These are phyloP conservation scores for Torrubiella hemipterigena DNA, from an alignment of 2,329 filamentous ascomycete species.

Conservation along the genomic window DNA sequence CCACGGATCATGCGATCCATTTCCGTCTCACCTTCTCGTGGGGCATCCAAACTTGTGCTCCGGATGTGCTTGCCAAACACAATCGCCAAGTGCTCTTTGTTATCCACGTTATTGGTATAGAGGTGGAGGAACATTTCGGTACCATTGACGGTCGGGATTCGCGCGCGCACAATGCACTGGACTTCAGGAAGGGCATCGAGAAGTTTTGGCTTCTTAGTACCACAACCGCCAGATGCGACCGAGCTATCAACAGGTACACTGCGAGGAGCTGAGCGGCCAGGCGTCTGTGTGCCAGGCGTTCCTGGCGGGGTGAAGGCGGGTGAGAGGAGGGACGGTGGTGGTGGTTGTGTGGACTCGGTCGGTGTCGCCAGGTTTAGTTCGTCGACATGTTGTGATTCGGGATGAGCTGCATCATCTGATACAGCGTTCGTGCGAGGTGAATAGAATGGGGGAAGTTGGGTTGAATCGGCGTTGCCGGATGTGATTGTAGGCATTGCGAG, in stretches of 20 bases:
- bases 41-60: slow-evolving; percentile 57
- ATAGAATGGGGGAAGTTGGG: slow-evolving; percentile 33
- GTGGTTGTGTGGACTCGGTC: slow-evolving; percentile 12
- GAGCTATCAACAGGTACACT: slow-evolving; percentile 50
- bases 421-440: slow-evolving; percentile 26
- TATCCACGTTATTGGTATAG: slow-evolving; percentile 85
- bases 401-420: no score
- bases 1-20: slow-evolving; percentile 88
- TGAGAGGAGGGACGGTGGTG: slow-evolving; percentile 65
- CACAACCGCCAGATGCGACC: slow-evolving; percentile 44
- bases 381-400: slow-evolving; percentile 16
- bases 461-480: slow-evolving; percentile 18
- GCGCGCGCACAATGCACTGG: slow-evolving; percentile 85
- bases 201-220: slow-evolving; percentile 55
- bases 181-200: slow-evolving; percentile 70
- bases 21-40: slow-evolving; percentile 67
- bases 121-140: slow-evolving; percentile 96
- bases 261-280: slow-evolving; percentile 29
- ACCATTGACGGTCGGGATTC: slow-evolving; percentile 84
- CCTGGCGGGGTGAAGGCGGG: slow-evolving; percentile 69
- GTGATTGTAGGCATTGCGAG: slow-evolving; percentile 7
- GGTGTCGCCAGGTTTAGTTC: slow-evolving; percentile 22
- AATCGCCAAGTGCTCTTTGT: slow-evolving; percentile 93
- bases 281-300: slow-evolving; percentile 48
- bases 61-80: slow-evolving; percentile 86